A percentile compares a stretch with the other conserved stretches of the same genome.
phyloP scores from a whole-genome alignment of 768 basidiomycete genomes.

The Leucocoprinus sp. region DNA sequence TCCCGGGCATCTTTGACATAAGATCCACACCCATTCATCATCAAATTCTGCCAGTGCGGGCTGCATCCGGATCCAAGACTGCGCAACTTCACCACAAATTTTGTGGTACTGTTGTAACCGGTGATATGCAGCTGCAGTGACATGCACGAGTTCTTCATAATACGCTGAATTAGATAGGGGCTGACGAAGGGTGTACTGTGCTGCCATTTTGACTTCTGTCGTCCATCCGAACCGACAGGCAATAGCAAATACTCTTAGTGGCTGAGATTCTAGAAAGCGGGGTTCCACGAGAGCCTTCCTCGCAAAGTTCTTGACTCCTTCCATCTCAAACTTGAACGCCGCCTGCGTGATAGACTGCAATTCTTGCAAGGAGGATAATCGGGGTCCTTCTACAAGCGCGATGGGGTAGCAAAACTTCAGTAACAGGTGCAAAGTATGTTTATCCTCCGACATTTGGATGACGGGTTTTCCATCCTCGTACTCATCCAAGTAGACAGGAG shows the following conservation, averaged over 20 bases:
- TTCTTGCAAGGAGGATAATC: constrained; percentile 29
- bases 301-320: constrained; percentile 28
- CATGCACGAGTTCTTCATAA: constrained; percentile 28
- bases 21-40: constrained; percentile 27
- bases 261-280: constrained; percentile 28
- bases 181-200: constrained; percentile 25
- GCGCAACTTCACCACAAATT: constrained; percentile 28
- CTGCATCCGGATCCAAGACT: constrained; percentile 20
- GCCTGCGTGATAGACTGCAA: constrained; percentile 36
- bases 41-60: constrained; percentile 20
- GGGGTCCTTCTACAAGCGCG: constrained; percentile 24
- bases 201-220: constrained; percentile 25
- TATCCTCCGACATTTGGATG: constrained; percentile 41
- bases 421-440: constrained; percentile 29
- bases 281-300: constrained; percentile 22
- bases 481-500: constrained; percentile 15
- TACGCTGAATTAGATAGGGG: constrained; percentile 21
- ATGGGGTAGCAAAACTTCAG: constrained; percentile 43
- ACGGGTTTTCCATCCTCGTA: constrained; percentile 29
- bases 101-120: constrained; percentile 35
- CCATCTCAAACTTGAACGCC: constrained; percentile 45
- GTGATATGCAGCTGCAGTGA: constrained; percentile 32
- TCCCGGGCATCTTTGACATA: constrained; percentile 20
- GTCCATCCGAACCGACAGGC: constrained; percentile 32
- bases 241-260: constrained; percentile 35